A percentile compares a stretch with the other conserved stretches of the same genome.
Conservation (phyloP, 495 filamentous ascomycete genomes). For the Tuber magnatum region DNA sequence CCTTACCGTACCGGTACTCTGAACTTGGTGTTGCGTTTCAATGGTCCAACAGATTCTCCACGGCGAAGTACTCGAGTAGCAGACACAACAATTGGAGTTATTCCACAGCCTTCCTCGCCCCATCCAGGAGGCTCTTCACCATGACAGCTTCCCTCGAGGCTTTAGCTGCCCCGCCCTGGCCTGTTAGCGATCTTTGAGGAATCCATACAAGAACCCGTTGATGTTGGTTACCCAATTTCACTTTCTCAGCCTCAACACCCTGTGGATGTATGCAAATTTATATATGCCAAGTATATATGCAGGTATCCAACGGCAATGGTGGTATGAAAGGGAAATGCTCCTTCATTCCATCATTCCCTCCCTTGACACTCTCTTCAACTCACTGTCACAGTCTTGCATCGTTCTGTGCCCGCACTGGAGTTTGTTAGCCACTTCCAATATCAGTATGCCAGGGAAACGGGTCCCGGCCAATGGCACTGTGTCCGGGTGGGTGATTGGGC, state of each 20-base stretch:
- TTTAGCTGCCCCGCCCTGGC: background rate
- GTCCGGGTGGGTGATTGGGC: background rate
- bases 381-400: background rate
- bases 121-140: background rate
- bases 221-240: background rate
- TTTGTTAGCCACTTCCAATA: conserved; percentile 18
- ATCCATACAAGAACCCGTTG: background rate
- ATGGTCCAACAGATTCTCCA: background rate
- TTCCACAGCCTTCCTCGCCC: background rate
- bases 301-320: background rate
- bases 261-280: background rate
- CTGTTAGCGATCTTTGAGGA: background rate
- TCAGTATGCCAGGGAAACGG: conserved; percentile 10
- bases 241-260: background rate
- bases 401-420: background rate
- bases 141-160: background rate
- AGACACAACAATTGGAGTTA: background rate
- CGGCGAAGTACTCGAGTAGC: background rate
- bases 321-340: background rate
- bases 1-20: background rate
- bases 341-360: background rate
- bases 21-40: background rate
- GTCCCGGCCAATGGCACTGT: conserved; percentile 15
- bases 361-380: background rate
- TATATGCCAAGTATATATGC: background rate